These are phyloP conservation scores for Rhodamnia argentea DNA, from an alignment of 345 rosid genomes.

Conservation along the genomic window DNA sequence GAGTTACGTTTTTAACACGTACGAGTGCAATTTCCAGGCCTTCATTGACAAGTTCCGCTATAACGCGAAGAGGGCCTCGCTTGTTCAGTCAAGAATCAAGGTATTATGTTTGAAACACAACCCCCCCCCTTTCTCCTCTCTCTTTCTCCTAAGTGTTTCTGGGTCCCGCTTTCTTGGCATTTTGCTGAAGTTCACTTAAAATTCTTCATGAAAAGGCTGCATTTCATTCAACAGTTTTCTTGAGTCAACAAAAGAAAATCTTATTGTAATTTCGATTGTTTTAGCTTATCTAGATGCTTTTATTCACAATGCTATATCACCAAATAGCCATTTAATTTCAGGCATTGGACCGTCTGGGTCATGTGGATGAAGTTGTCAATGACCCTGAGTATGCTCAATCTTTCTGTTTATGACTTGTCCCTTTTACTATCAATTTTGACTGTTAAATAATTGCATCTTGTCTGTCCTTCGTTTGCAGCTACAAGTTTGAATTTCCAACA, in stretches of 20 bases:
- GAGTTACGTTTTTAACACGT: background rate
- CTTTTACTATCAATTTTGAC: background rate
- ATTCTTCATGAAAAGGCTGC: background rate
- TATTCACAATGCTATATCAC: background rate
- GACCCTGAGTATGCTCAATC: conserved; percentile 83
- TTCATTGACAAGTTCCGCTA: conserved; percentile 98
- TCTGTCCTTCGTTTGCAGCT: conserved; percentile 46
- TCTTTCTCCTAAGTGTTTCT: background rate
- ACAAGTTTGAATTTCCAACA: conserved; percentile 97
- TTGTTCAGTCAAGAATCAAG: conserved; percentile 99
- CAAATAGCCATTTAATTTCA: conserved; percentile 7
- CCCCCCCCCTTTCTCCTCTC: background rate
- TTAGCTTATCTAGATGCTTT: background rate
- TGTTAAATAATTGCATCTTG: background rate
- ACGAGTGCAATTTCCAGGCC: conserved; percentile 33
- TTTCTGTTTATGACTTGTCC: background rate
- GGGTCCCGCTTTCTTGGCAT: background rate
- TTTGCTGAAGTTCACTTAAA: background rate
- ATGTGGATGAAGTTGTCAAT: conserved; percentile 85
- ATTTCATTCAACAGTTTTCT: background rate
- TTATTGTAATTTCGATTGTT: background rate
- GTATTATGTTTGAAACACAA: conserved; percentile 22
- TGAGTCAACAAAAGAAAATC: background rate
- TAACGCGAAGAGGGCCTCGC: conserved; percentile 98
- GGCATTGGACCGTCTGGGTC: conserved; percentile 92